Conservation (phyloP, 768 basidiomycete species). For the Boletus rubescentipes region DNA sequence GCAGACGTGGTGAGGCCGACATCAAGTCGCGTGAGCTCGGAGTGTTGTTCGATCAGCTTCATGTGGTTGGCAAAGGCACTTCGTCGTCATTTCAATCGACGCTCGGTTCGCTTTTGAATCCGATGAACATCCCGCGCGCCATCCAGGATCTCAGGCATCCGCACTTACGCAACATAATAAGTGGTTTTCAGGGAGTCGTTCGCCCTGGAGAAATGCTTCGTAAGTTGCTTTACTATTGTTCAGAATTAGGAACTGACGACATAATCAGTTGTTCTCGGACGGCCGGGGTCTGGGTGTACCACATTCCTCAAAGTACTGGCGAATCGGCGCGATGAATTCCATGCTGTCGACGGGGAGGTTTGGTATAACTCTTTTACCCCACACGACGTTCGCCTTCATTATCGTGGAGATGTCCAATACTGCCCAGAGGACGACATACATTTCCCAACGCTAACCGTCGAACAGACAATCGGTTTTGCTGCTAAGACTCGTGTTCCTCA, state of each 20-base stretch:
- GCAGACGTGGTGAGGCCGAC: slow-evolving; percentile 47
- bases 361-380: slow-evolving; percentile 75
- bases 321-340: slow-evolving; percentile 69
- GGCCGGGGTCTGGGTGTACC: slow-evolving; percentile 83
- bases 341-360: slow-evolving; percentile 66
- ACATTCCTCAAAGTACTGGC: slow-evolving; percentile 82
- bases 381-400: slow-evolving; percentile 58
- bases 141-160: slow-evolving; percentile 56
- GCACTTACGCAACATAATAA: slow-evolving; percentile 53
- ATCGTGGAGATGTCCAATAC: slow-evolving; percentile 79
- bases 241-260: not conserved
- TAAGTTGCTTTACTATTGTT: slow-evolving; percentile 35
- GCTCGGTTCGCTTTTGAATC: slow-evolving; percentile 63
- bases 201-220: slow-evolving; percentile 69
- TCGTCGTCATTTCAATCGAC: slow-evolving; percentile 56
- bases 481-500: slow-evolving; percentile 67
- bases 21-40: slow-evolving; percentile 57
- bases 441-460: slow-evolving; percentile 80
- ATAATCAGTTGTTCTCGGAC: slow-evolving; percentile 71
- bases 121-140: slow-evolving; percentile 40
- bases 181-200: slow-evolving; percentile 54
- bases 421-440: slow-evolving; percentile 85
- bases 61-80: slow-evolving; percentile 59
- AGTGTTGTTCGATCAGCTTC: slow-evolving; percentile 56
- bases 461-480: slow-evolving; percentile 71